These are phyloP conservation scores for Monosporascus sp. DNA, from an alignment of 2,329 filamentous ascomycete species.

Conservation along the genomic window DNA sequence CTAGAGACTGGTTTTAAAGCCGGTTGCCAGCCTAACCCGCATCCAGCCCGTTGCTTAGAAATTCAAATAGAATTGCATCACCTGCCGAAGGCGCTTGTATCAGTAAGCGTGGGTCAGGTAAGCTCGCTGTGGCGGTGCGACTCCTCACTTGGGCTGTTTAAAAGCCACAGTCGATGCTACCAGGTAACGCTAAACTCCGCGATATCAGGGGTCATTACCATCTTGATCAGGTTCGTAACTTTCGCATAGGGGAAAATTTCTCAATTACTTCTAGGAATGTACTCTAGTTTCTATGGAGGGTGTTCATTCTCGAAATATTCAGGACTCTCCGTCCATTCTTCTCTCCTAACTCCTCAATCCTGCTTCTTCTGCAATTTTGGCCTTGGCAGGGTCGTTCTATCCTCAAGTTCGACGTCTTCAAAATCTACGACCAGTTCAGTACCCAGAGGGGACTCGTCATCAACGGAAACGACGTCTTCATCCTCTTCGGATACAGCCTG, in stretches of 20 bases:
- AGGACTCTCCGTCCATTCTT: background rate
- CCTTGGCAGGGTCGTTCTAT: background rate
- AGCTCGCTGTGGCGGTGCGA: background rate
- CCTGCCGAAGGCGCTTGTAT: background rate
- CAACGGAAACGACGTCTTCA: conserved; percentile 15
- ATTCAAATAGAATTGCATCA: background rate
- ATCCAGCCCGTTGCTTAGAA: background rate
- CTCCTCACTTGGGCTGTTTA: background rate
- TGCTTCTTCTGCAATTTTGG: background rate
- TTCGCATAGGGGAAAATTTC: background rate
- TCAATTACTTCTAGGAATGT: background rate
- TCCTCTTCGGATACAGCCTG: conserved; percentile 31
- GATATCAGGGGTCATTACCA: background rate
- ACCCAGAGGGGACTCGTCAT: background rate
- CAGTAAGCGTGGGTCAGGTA: background rate
- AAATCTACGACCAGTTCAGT: background rate
- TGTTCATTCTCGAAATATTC: background rate
- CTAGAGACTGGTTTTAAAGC: background rate
- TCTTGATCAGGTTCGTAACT: background rate
- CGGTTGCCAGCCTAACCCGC: background rate
- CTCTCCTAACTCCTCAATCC: background rate
- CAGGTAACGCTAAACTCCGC: no score
- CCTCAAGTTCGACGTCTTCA: conserved; percentile 6
- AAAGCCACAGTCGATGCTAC: no score
- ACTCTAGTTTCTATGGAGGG: background rate